Conservation (phyloP, 139 green algal species). For the Klebsormidium nitens region DNA sequence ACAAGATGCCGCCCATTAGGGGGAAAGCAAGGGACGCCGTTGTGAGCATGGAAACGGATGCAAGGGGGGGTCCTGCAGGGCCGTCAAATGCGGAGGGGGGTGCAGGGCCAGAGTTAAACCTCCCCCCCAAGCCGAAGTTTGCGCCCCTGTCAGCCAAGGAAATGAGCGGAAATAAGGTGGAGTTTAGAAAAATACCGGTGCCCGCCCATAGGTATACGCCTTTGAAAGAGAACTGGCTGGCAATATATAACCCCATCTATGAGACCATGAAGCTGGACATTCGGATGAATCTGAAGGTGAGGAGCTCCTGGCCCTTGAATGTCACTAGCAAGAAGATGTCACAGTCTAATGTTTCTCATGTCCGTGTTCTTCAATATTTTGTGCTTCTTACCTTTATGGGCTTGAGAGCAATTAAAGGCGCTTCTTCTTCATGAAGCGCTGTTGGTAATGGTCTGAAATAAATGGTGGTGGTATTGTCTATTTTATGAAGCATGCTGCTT, state of each 20-base stretch:
- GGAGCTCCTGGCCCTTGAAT: slow-evolving; percentile 43
- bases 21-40: neutral
- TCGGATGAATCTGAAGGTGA: slow-evolving; percentile 98
- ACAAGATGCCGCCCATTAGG: too few relatives aligned
- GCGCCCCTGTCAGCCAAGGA: slow-evolving; percentile 53
- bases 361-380: neutral
- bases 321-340: neutral
- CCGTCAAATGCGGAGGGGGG: too few relatives aligned
- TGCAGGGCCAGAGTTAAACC: too few relatives aligned
- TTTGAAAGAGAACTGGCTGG: slow-evolving; percentile 92
- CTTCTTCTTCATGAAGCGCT: neutral
- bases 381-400: neutral
- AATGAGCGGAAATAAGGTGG: slow-evolving; percentile 57
- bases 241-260: slow-evolving; percentile 94
- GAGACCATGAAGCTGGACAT: slow-evolving; percentile 97
- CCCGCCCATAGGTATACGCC: slow-evolving; percentile 92
- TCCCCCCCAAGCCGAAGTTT: slow-evolving; percentile 58
- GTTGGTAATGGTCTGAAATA: neutral
- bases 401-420: neutral
- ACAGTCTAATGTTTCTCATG: neutral
- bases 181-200: slow-evolving; percentile 77
- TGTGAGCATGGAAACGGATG: neutral
- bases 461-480: neutral
- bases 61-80: too few relatives aligned
- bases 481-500: too few relatives aligned